Conservation (phyloP, 2,329 filamentous ascomycete species). For the Aureobasidium sp. region DNA sequence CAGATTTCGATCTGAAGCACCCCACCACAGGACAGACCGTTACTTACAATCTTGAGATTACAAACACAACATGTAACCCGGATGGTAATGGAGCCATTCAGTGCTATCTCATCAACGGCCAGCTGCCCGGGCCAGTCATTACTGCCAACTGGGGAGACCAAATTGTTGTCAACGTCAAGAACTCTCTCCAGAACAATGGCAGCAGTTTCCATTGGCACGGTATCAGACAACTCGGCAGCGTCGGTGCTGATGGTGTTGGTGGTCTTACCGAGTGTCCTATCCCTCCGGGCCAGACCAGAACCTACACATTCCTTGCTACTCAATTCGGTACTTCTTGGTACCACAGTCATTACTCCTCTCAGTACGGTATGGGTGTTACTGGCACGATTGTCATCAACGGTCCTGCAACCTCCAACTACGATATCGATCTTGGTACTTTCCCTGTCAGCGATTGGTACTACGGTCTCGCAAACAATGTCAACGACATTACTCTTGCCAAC, state of each 20-base stretch:
- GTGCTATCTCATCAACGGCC: conserved; percentile 49
- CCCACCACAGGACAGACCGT: conserved; percentile 31
- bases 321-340: conserved; percentile 37
- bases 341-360: conserved; percentile 33
- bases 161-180: conserved; percentile 47
- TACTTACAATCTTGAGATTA: conserved; percentile 25
- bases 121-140: conserved; percentile 59
- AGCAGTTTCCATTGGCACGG: conserved; percentile 55
- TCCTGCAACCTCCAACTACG: conserved; percentile 34
- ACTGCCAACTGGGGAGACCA: conserved; percentile 36
- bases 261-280: conserved; percentile 39
- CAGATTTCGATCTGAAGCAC: conserved; percentile 36
- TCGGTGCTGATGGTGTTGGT: conserved; percentile 48
- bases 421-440: conserved; percentile 24
- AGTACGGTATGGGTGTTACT: conserved; percentile 35
- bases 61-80: conserved; percentile 28
- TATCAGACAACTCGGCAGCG: conserved; percentile 46
- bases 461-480: conserved; percentile 20
- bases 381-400: conserved; percentile 35
- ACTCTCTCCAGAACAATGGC: conserved; percentile 43
- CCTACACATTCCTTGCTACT: conserved; percentile 48
- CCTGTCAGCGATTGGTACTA: conserved; percentile 25
- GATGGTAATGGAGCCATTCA: conserved; percentile 27
- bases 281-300: conserved; percentile 40
- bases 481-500: conserved; percentile 24